Evolutionary conservation across 345 rosid genomes (phyloP).

Genomic region (Syzygium aromaticum): DNA sequence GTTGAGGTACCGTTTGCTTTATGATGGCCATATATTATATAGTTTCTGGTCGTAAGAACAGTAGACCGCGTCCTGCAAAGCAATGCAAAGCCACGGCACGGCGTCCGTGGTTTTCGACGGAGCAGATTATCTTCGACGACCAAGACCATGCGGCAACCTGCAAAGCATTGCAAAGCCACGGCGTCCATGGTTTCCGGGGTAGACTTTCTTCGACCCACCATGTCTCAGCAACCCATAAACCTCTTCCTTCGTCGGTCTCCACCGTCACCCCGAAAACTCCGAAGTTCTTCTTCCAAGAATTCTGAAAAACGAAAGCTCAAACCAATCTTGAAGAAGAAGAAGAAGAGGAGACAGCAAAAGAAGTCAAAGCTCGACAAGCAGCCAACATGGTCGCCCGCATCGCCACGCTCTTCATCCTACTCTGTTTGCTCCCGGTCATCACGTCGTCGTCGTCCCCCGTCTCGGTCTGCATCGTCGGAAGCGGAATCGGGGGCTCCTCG

Average conservation of each 20-base stretch:
- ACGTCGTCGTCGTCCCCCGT: conserved; percentile 2
- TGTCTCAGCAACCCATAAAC: not conserved
- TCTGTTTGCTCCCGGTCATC: conserved; percentile 8
- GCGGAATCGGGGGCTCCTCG: conserved; percentile 92
- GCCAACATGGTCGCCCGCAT: not conserved
- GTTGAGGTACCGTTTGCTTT: too few relatives aligned
- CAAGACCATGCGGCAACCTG: not conserved
- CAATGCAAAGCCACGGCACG: accelerated
- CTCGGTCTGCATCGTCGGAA: conserved; percentile 69
- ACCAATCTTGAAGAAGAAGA: not conserved
- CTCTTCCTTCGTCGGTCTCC: not conserved
- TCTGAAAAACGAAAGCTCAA: not conserved
- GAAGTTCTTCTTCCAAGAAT: not conserved
- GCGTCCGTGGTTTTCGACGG: not conserved
- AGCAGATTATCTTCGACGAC: not conserved
- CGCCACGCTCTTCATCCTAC: conserved; percentile 8
- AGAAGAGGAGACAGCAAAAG: not conserved
- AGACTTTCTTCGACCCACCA: not conserved
- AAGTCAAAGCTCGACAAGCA: not conserved
- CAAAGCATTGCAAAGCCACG: not conserved
- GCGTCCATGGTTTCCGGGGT: not conserved
- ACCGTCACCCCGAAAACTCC: not conserved
- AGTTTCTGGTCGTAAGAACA: too few relatives aligned
- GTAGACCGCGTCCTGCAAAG: not conserved
- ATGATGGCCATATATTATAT: too few relatives aligned